Conservation (phyloP, 352 stramenopile genomes). For the Globisporangium yorkense region DNA sequence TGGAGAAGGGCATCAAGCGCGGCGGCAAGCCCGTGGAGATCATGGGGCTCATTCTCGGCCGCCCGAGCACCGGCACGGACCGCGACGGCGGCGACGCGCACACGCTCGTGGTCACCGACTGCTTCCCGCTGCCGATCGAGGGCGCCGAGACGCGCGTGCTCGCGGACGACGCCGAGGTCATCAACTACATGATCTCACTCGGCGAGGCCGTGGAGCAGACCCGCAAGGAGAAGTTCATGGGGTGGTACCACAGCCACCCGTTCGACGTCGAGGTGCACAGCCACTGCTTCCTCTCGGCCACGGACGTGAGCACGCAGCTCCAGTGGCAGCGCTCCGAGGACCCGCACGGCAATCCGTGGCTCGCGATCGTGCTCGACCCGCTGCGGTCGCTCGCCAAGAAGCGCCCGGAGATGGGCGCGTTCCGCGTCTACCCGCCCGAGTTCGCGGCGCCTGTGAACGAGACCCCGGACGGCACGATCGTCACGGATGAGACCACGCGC, state of each 20-base stretch:
- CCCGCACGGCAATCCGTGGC: constrained; percentile 93
- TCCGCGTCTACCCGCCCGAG: constrained; percentile 96
- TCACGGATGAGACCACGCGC: constrained; percentile 88
- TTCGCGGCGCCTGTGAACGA: constrained; percentile 92
- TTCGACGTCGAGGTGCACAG: constrained; percentile 96
- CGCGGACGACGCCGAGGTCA: constrained; percentile 95
- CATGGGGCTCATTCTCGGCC: constrained; percentile 97
- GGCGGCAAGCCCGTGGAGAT: constrained; percentile 97
- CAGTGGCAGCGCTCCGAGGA: constrained; percentile 98
- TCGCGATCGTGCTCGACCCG: constrained; percentile 98
- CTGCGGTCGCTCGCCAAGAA: constrained; percentile 92
- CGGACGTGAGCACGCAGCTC: constrained; percentile 96
- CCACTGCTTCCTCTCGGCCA: constrained; percentile 97
- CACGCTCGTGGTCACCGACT: constrained; percentile 97
- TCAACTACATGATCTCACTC: constrained; percentile 99
- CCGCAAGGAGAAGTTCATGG: constrained; percentile 97
- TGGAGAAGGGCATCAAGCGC: constrained; percentile 96
- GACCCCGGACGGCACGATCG: constrained; percentile 93
- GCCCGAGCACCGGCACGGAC: constrained; percentile 80
- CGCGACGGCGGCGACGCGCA: constrained; percentile 85
- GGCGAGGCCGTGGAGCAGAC: constrained; percentile 93
- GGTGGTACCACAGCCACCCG: constrained; percentile 99
- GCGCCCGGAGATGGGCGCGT: constrained; percentile 94
- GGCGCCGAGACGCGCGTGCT: constrained; percentile 94
- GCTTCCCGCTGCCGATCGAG: constrained; percentile 97